phyloP scores from a whole-genome alignment of 179 eudicot species.

The Silene coronaria region DNA sequence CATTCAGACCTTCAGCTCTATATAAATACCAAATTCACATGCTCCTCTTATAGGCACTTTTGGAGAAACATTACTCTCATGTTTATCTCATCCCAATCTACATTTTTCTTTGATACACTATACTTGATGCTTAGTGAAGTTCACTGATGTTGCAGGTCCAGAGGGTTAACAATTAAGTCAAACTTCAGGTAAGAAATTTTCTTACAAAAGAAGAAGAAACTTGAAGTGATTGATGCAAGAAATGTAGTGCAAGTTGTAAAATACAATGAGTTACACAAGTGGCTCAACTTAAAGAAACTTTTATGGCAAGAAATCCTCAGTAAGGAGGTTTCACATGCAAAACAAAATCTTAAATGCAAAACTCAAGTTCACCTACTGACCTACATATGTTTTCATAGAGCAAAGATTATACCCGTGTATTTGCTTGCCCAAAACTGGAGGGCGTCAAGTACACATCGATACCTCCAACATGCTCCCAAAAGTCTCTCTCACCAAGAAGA shows the following conservation, averaged over 20 bases:
- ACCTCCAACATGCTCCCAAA: conserved; percentile 98
- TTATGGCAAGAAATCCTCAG: background rate
- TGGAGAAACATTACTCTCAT: background rate
- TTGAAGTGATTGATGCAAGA: background rate
- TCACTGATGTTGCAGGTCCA: background rate
- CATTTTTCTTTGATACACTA: background rate
- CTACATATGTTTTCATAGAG: background rate
- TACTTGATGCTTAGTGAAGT: conserved; percentile 8
- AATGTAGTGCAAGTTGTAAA: background rate
- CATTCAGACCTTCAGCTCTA: background rate
- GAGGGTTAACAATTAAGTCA: background rate
- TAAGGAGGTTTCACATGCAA: background rate
- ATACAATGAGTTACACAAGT: background rate
- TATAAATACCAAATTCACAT: background rate
- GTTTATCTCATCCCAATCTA: background rate
- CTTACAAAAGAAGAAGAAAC: background rate
- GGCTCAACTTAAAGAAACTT: background rate
- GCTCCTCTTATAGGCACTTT: background rate
- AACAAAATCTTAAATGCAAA: conserved; percentile 6
- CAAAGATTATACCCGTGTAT: conserved; percentile 58
- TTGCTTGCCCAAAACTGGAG: conserved; percentile 95
- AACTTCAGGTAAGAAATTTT: background rate
- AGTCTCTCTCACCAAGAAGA: conserved; percentile 87
- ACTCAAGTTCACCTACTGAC: background rate
- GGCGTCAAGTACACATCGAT: conserved; percentile 87